A percentile compares a stretch with the other conserved stretches of the same genome.
phyloP scores from a whole-genome alignment of 2,329 filamentous ascomycete species.

The Proliferodiscus dingleyae region DNA sequence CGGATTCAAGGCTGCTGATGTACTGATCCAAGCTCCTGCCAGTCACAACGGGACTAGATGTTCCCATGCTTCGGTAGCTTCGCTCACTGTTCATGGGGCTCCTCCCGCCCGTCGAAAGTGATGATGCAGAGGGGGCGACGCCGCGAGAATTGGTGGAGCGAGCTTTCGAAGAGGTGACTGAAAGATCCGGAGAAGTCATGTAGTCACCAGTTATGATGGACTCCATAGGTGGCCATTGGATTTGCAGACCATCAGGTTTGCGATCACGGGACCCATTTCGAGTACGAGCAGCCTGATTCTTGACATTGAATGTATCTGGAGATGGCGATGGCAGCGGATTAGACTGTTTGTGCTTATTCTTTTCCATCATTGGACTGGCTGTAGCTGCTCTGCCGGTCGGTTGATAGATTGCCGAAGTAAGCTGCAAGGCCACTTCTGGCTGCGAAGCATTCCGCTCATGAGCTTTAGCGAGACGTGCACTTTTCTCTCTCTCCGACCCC shows the following conservation, averaged over 20 bases:
- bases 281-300: conserved; percentile 55
- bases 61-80: conserved; percentile 40
- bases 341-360: conserved; percentile 37
- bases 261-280: conserved; percentile 71
- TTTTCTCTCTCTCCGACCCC: conserved; percentile 41
- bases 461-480: conserved; percentile 26
- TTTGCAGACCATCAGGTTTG: conserved; percentile 70
- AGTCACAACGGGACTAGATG: conserved; percentile 51
- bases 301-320: conserved; percentile 55
- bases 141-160: conserved; percentile 43
- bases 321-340: conserved; percentile 64
- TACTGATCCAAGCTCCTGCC: conserved; percentile 73
- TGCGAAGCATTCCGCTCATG: conserved; percentile 29
- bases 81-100: conserved; percentile 37
- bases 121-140: conserved; percentile 52
- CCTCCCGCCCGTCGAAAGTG: conserved; percentile 43
- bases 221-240: conserved; percentile 52
- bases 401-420: conserved; percentile 33
- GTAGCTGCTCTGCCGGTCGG: conserved; percentile 49
- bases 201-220: conserved; percentile 46
- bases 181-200: conserved; percentile 53
- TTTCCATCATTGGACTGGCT: conserved; percentile 60
- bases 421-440: conserved; percentile 31
- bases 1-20: conserved; percentile 79
- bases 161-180: conserved; percentile 47